Evolutionary conservation across 164 flowering plant genomes (phyloP).

Genomic region (Berberis vulgaris): DNA sequence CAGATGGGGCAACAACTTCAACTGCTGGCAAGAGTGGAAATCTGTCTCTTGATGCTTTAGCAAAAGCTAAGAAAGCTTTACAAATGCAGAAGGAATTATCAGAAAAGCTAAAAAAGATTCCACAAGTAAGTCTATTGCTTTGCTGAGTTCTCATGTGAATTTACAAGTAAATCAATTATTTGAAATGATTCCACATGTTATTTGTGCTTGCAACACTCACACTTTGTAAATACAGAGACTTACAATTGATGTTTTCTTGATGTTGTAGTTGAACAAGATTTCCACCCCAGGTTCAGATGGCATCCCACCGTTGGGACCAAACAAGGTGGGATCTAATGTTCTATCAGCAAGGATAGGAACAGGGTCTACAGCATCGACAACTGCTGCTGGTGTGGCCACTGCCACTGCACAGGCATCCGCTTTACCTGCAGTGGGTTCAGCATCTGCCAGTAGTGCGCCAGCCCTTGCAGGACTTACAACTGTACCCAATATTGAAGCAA

Average conservation of each 20-base stretch:
- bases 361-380: too few species aligned
- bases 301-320: conserved; percentile 18
- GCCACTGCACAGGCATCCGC: conserved; percentile 18
- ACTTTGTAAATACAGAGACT: neutral
- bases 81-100: conserved; percentile 78
- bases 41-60: conserved; percentile 87
- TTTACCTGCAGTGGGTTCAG: conserved; percentile 18
- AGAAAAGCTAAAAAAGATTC: conserved; percentile 82
- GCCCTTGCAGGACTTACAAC: conserved; percentile 36
- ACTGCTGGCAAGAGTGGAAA: conserved; percentile 74
- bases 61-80: conserved; percentile 83
- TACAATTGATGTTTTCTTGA: neutral
- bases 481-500: conserved; percentile 67
- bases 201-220: neutral
- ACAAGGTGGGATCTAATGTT: conserved; percentile 21
- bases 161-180: too few species aligned
- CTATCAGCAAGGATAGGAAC: conserved; percentile 20
- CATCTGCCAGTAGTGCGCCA: conserved; percentile 29
- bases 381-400: neutral
- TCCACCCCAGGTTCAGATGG: conserved; percentile 28
- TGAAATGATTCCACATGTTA: neutral
- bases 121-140: conserved; percentile 38
- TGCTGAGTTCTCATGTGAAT: too few species aligned
- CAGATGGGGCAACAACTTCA: conserved; percentile 84
- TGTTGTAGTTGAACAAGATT: conserved; percentile 55